These are phyloP conservation scores for Prunus yedoensis DNA, from an alignment of 331 rosid genomes.

Conservation along the genomic window DNA sequence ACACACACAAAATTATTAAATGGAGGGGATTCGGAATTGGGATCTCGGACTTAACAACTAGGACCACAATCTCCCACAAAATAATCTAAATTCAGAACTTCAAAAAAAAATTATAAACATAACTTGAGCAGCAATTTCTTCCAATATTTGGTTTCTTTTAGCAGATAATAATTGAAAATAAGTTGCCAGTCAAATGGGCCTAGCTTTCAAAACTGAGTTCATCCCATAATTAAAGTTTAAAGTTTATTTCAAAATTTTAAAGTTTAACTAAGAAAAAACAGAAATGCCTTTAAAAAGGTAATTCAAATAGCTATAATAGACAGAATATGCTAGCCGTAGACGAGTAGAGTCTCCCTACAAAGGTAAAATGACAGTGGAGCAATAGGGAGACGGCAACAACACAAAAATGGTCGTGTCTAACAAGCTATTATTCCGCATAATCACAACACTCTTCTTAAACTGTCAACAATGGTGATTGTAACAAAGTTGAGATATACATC, in stretches of 20 bases:
- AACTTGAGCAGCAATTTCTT: not conserved
- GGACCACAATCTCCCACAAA: no score
- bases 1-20: no score
- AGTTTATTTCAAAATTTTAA: not conserved
- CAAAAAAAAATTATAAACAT: no score
- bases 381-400: constrained; percentile 12
- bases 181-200: not conserved
- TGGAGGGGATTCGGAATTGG: no score
- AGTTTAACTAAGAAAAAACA: not conserved
- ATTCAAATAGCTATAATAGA: not conserved
- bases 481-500: constrained; percentile 49
- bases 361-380: not conserved
- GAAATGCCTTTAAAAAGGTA: not conserved
- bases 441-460: constrained; percentile 51
- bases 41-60: no score
- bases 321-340: no score
- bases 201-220: not conserved
- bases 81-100: no score
- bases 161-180: not conserved
- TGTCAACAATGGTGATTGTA: constrained; percentile 42
- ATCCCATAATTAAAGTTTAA: not conserved
- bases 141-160: not conserved
- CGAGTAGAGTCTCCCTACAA: not conserved
- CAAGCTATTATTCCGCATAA: constrained; percentile 38
- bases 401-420: constrained; percentile 21